Percentiles rank a stretch among this genome's conserved stretches.
Conservation (phyloP, 306 rosid genomes). For the Comarum palustre region DNA sequence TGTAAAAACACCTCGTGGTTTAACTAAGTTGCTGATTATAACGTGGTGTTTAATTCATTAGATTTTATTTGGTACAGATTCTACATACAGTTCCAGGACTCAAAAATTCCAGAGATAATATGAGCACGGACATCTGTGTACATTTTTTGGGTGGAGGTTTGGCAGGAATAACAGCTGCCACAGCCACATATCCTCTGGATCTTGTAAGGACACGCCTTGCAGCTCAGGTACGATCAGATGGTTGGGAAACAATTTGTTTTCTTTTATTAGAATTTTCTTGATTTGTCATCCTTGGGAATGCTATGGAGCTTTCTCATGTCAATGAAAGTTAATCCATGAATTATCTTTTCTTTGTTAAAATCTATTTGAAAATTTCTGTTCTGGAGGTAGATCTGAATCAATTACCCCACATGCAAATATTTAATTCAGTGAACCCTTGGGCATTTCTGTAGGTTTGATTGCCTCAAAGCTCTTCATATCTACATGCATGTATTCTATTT, state of each 20-base stretch:
- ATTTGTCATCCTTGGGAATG: not conserved
- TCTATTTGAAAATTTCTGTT: not conserved
- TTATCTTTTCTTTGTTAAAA: not conserved
- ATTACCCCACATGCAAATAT: not conserved
- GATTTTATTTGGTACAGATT: conserved; percentile 39
- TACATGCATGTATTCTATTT: not conserved
- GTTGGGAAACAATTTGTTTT: not conserved
- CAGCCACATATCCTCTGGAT: conserved; percentile 90
- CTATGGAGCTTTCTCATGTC: not conserved
- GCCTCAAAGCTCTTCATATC: not conserved
- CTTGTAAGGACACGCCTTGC: conserved; percentile 98
- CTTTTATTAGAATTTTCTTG: not conserved
- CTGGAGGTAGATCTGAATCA: not conserved
- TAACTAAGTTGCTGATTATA: not conserved
- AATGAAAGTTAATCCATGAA: too few species aligned
- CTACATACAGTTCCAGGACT: conserved; percentile 54
- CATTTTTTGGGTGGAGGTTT: conserved; percentile 86
- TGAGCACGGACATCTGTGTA: conserved; percentile 58
- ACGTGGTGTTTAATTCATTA: not conserved
- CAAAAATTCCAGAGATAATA: conserved; percentile 42
- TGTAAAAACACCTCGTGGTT: conserved; percentile 5
- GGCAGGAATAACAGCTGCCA: conserved; percentile 93
- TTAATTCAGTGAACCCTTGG: not conserved
- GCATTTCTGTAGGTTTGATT: not conserved
- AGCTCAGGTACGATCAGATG: conserved; percentile 63